Percentiles rank a stretch among this genome's conserved stretches.
phyloP scores from a whole-genome alignment of 2,329 filamentous ascomycete species.

The Colletotrichum liriopes region DNA sequence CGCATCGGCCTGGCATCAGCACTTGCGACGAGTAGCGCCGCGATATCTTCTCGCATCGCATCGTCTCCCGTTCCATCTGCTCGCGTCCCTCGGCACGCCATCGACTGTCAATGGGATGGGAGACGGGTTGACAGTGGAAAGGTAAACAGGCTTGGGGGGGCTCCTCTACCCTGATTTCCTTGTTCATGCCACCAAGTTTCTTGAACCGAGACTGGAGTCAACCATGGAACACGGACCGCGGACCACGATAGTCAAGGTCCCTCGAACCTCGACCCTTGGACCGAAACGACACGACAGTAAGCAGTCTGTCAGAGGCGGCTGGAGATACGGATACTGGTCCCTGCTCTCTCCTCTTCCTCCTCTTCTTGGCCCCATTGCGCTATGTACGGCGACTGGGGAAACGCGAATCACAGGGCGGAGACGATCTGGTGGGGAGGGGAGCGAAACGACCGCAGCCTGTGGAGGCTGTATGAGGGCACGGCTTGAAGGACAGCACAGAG shows the following conservation, averaged over 20 bases:
- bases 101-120: not conserved
- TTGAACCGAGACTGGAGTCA: conserved; percentile 18
- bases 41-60: conserved; percentile 26
- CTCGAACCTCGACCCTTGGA: conserved; percentile 36
- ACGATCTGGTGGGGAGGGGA: conserved; percentile 41
- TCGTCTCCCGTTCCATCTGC: conserved; percentile 12
- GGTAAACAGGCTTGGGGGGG: conserved; percentile 14
- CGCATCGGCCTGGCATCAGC: conserved; percentile 40
- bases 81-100: conserved; percentile 3
- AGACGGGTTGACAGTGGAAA: conserved; percentile 8
- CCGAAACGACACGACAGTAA: conserved; percentile 30
- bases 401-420: conserved; percentile 42
- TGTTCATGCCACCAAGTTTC: conserved; percentile 9
- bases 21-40: conserved; percentile 39
- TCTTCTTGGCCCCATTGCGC: conserved; percentile 37
- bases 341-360: conserved; percentile 20
- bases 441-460: conserved; percentile 38
- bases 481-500: conserved; percentile 16
- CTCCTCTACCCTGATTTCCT: conserved; percentile 14
- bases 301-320: conserved; percentile 36
- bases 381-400: conserved; percentile 40
- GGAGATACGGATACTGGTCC: conserved; percentile 34
- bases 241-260: conserved; percentile 29
- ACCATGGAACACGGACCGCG: conserved; percentile 27
- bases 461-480: conserved; percentile 32